These are phyloP conservation scores for Rhinocladiella mackenziei DNA, from an alignment of 2,329 filamentous ascomycete genomes.

Conservation along the genomic window DNA sequence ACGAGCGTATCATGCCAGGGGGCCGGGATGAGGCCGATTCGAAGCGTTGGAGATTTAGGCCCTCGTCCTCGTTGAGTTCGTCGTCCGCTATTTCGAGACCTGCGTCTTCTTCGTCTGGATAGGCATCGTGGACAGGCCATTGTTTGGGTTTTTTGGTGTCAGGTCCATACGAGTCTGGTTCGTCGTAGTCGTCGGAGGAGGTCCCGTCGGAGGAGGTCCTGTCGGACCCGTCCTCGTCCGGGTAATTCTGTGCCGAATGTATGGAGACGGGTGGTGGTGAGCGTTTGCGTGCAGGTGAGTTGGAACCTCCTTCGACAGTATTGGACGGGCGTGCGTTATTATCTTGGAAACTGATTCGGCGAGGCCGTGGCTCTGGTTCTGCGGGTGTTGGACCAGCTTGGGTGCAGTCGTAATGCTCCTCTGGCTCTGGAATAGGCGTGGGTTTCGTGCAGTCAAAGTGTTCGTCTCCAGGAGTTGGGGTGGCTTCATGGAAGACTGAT, in stretches of 20 bases:
- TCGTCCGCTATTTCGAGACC: constrained; percentile 20
- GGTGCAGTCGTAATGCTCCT: neutral
- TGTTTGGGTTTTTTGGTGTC: constrained; percentile 1
- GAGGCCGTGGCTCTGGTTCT: constrained; percentile 3
- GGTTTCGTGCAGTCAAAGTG: constrained; percentile 20
- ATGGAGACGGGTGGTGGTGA: constrained; percentile 16
- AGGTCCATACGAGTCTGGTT: constrained; percentile 12
- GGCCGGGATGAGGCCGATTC: constrained; percentile 18
- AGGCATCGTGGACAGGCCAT: constrained; percentile 13
- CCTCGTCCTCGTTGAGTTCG: constrained; percentile 16
- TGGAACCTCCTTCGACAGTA: constrained; percentile 9
- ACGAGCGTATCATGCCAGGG: constrained; percentile 22
- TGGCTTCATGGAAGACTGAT: constrained; percentile 15
- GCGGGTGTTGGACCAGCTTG: neutral
- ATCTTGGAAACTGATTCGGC: constrained; percentile 24
- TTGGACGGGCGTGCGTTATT: constrained; percentile 22
- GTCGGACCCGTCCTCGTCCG: constrained; percentile 10
- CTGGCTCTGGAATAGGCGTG: constrained; percentile 5
- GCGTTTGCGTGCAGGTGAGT: constrained; percentile 14
- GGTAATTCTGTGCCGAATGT: neutral
- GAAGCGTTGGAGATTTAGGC: constrained; percentile 21
- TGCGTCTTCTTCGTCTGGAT: constrained; percentile 24
- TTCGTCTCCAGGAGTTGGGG: constrained; percentile 8
- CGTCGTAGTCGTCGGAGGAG: constrained; percentile 24
- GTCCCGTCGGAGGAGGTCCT: constrained; percentile 17